phyloP scores from a whole-genome alignment of 2,329 filamentous ascomycete species.

The Neonectria coccinea region DNA sequence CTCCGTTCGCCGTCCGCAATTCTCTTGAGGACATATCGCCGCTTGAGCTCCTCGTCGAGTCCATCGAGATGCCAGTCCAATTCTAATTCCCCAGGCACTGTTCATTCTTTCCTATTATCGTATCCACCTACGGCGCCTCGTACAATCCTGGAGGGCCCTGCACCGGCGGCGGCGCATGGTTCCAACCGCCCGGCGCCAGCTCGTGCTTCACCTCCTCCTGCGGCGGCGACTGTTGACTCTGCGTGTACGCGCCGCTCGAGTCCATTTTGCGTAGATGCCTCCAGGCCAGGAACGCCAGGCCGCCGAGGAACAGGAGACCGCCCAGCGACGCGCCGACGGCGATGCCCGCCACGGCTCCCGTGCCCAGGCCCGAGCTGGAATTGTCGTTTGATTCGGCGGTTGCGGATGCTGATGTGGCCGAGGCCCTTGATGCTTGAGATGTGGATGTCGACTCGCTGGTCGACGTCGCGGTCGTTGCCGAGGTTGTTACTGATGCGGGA shows the following conservation, averaged over 20 bases:
- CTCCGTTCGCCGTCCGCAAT: not conserved
- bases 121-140: not conserved
- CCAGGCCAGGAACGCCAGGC: slow-evolving; percentile 41
- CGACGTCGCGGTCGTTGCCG: slow-evolving; percentile 11
- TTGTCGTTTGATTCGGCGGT: not conserved
- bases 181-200: not conserved
- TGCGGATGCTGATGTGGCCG: not conserved
- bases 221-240: slow-evolving; percentile 1
- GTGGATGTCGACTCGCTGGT: slow-evolving; percentile 13
- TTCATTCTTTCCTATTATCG: not conserved
- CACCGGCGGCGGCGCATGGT: not conserved
- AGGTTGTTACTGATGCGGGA: slow-evolving; percentile 1
- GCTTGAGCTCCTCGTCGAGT: not conserved
- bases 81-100: not conserved
- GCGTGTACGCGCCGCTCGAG: slow-evolving; percentile 16
- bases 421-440: not conserved
- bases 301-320: slow-evolving; percentile 33
- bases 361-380: slow-evolving; percentile 27
- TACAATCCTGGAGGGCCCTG: not conserved
- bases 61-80: not conserved
- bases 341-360: slow-evolving; percentile 42
- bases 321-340: slow-evolving; percentile 41
- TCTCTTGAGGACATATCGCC: not conserved
- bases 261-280: slow-evolving; percentile 30
- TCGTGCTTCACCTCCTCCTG: slow-evolving; percentile 4